Conservation (phyloP, 2,329 filamentous ascomycete species). For the Bimuria novae-zelandiae region DNA sequence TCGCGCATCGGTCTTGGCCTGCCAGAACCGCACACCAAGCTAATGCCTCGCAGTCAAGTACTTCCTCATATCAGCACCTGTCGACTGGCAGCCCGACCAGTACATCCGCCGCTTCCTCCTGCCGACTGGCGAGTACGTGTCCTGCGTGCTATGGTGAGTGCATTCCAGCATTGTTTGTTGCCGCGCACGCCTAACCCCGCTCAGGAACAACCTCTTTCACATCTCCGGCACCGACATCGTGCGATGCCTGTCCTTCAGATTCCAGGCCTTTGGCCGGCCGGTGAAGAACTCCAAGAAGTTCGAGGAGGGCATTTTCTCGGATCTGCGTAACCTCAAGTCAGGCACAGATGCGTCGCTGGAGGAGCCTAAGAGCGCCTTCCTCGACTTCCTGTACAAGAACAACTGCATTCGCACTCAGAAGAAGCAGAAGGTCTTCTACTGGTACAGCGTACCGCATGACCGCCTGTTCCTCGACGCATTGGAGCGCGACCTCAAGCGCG, state of each 20-base stretch:
- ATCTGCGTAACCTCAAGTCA: slow-evolving; percentile 96
- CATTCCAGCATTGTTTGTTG: slow-evolving; percentile 6
- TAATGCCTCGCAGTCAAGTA: slow-evolving; percentile 79
- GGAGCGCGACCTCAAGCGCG: slow-evolving; percentile 95
- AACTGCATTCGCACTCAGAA: slow-evolving; percentile 99
- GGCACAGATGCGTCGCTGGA: slow-evolving; percentile 97
- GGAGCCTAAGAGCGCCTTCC: slow-evolving; percentile 97
- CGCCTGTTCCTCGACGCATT: slow-evolving; percentile 95
- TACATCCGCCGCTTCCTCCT: slow-evolving; percentile 95
- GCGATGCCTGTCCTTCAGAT: slow-evolving; percentile 94
- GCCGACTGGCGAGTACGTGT: slow-evolving; percentile 97
- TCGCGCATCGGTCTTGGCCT: slow-evolving; percentile 20
- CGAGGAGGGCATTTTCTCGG: slow-evolving; percentile 98
- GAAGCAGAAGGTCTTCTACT: slow-evolving; percentile 99
- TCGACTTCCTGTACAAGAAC: slow-evolving; percentile 99
- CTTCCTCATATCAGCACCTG: slow-evolving; percentile 97
- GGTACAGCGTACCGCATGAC: slow-evolving; percentile 99
- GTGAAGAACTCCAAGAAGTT: slow-evolving; percentile 99
- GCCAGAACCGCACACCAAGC: slow-evolving; percentile 19
- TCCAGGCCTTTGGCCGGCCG: slow-evolving; percentile 96
- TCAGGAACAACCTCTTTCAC: slow-evolving; percentile 96
- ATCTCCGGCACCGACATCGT: slow-evolving; percentile 99
- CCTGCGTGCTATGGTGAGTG: slow-evolving; percentile 85
- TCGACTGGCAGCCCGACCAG: slow-evolving; percentile 96
- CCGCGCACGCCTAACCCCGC: slow-evolving; percentile 30